Percentiles rank a stretch among this genome's conserved stretches.
phyloP scores from a whole-genome alignment of 2,329 filamentous ascomycete species.

The Myriosclerotinia duriaeana region DNA sequence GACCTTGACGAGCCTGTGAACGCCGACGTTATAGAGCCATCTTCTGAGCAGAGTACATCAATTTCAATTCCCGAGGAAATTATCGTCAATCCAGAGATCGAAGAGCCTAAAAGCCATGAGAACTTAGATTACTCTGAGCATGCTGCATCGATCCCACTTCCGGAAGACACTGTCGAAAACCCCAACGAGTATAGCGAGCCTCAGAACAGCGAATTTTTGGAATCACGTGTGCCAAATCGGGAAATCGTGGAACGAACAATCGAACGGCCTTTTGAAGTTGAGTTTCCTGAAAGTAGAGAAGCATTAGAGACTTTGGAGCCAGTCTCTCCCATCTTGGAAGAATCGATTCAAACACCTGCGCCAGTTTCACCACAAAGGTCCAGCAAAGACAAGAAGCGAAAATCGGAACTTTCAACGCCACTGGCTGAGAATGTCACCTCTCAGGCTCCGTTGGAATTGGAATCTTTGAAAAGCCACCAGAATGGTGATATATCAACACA shows the following conservation, averaged over 20 bases:
- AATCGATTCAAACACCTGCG: constrained; percentile 20
- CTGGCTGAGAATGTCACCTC: not conserved
- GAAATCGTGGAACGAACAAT: not conserved
- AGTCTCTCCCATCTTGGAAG: not conserved
- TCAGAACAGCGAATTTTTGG: not conserved
- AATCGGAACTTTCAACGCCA: constrained; percentile 27
- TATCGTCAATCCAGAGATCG: not conserved
- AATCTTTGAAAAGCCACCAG: not conserved
- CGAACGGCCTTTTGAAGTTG: not conserved
- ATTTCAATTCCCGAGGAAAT: no score
- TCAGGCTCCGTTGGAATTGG: not conserved
- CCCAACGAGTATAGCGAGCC: not conserved
- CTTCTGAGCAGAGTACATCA: not conserved
- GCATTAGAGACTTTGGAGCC: not conserved
- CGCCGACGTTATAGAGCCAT: not conserved
- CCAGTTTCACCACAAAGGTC: constrained; percentile 27
- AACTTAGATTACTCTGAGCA: not conserved
- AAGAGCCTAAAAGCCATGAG: not conserved
- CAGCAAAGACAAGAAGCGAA: constrained; percentile 33
- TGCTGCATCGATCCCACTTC: constrained; percentile 1
- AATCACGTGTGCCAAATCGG: not conserved
- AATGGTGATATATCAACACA: constrained; percentile 19
- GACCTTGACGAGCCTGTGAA: constrained; percentile 1
- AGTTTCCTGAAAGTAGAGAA: not conserved
- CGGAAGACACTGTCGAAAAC: not conserved